Base-by-base conservation (phyloP, 257 asterid species). In the Petunia axillaris region DNA sequence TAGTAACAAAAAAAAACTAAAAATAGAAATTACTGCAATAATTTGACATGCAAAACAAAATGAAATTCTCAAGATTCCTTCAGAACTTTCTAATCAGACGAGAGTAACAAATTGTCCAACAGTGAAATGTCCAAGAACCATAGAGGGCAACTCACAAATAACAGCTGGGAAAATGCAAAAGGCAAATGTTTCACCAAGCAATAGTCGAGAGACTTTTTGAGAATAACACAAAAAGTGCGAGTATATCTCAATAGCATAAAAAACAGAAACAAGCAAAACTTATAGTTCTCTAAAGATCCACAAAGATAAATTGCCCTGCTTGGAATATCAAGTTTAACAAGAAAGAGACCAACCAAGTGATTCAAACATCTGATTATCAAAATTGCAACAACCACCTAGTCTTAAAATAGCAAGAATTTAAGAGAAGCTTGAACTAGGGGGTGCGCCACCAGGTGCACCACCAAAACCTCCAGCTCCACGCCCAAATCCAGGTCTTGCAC, bases 371-470 rank as follows among this genome's bases (percentile, higher is more conserved):
- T 50, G 76, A 79, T 79, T 62, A 25, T 37, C 82, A 63, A 79
- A 79, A 40, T 52, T 64, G 54, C 25, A 14, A 78, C 73, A 8
- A 37, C 65, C n/a, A 64, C 59, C 1, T 6, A 64, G 54, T 5
- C 82, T 25, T 40, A 64, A 40, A 25, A 79, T 50, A 76, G 57
- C 9, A 59, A n/a, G 9, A 54, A 81, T 35, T 44, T 84, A 86
- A 39, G 85, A 70, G 60, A 82, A 82, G 83, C 84, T 84, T 53
- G 86, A 87, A 63, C 90, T 87, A 52, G 90, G 86, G 16, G 88
- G 88, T 73, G 90, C 86, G 41, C 85, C 77, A 44, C 86, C 86
- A 25, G 25, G 25, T 25, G 25, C 25, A 25, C 25, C 25, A 80
- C 14, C 74, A 65, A 65, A 65, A 50, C 74, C 46, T 65, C 74